Base-by-base conservation (phyloP, 768 basidiomycete genomes). In the Suillus decipiens region DNA sequence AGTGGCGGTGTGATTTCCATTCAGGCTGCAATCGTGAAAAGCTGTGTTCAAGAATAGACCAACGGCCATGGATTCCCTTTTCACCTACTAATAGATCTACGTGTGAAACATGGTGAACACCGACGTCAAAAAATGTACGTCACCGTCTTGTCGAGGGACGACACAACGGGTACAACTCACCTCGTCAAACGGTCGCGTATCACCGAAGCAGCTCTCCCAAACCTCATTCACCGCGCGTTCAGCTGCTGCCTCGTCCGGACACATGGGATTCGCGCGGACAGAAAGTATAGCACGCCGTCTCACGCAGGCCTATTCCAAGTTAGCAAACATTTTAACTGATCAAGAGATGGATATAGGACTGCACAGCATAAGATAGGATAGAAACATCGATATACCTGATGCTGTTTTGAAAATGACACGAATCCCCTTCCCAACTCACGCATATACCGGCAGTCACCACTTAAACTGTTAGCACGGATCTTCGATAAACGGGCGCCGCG, bases 161-260 rank as follows among this genome's bases (percentile, higher is more conserved):
- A 28, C 28, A 41, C 1, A 34, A n/a, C 36, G 8, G 11, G 24
- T 10, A 37, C 8, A 14, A 65, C 72, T 61, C 69, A 93, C 94
- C 89, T 99, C 96, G 74, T 99, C 97, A 74, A 98, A 99, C 10
- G 97, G 96, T 66, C 96, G 79, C 7, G 96, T 98, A 73, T 99
- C 97, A 42, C 84, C 89, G 76, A 93, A 95, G 75, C 96, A 99
- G 68, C 93, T 95, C 71, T 95, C 95, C 91, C 93, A 99, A 39
- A 96, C 96, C 73, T 97, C 93, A 67, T 98, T 97, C 53, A 99
- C 96, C 1, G 88, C 95, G 62, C 84, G 84, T 73, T 95, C 94
- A 14, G 96, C 96, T 31, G 90, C 80, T 6, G 82, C 91, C 43
- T 80, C 75, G 70, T 89, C 85, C 1, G 88, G 88, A 72, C 96